These are phyloP conservation scores for Aspergillus puulaauensis DNA, from an alignment of 2,329 filamentous ascomycete genomes.

Conservation along the genomic window DNA sequence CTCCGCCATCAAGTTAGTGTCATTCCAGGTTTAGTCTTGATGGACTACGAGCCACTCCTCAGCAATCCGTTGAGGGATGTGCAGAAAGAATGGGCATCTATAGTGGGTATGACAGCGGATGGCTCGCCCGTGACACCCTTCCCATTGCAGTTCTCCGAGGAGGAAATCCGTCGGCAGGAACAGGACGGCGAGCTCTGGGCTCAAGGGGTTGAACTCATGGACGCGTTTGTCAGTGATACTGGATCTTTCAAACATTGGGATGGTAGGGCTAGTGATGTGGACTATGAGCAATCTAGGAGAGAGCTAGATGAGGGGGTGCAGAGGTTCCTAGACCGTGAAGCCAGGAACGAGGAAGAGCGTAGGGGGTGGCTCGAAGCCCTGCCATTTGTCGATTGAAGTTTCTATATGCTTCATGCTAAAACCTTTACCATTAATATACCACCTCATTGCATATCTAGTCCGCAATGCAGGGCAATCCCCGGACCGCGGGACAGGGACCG, in stretches of 20 bases:
- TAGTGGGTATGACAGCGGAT: constrained; percentile 7
- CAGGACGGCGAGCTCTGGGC: constrained; percentile 24
- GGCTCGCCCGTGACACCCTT: neutral
- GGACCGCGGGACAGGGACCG: too few relatives aligned
- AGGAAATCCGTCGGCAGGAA: constrained; percentile 19
- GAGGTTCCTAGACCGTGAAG: constrained; percentile 24
- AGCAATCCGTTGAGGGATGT: constrained; percentile 19
- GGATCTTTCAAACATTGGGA: constrained; percentile 28
- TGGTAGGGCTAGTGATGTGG: constrained; percentile 20
- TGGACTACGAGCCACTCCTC: constrained; percentile 24
- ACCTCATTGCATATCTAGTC: too few relatives aligned
- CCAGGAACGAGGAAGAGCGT: constrained; percentile 22
- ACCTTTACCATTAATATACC: too few relatives aligned
- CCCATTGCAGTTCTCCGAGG: constrained; percentile 20
- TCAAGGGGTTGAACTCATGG: constrained; percentile 24
- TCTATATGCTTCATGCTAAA: too few relatives aligned
- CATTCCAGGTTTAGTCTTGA: constrained; percentile 20
- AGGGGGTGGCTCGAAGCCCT: constrained; percentile 21
- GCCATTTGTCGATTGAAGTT: constrained; percentile 17
- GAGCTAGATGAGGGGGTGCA: constrained; percentile 22
- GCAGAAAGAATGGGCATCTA: constrained; percentile 19
- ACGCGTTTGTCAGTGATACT: constrained; percentile 20
- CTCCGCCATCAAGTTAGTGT: constrained; percentile 24
- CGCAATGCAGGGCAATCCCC: too few relatives aligned
- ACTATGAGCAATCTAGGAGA: constrained; percentile 21